These are phyloP conservation scores for Coccomyxa sp. DNA, from an alignment of 139 green algal genomes.

Conservation along the genomic window DNA sequence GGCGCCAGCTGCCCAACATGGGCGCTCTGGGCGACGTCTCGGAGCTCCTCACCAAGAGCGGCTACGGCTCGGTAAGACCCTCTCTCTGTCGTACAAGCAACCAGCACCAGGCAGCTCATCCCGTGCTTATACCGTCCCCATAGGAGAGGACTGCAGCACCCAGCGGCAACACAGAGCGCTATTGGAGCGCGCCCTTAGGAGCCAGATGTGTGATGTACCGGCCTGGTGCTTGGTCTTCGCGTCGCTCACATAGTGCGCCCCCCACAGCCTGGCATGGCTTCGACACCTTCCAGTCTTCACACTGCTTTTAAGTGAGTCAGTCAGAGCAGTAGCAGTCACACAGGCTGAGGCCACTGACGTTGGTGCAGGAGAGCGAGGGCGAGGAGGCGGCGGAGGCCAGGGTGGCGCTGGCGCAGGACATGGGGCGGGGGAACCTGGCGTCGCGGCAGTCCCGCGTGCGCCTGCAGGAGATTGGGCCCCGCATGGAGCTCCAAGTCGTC, in stretches of 20 bases:
- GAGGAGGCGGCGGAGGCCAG: slow-evolving; percentile 69
- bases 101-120: no score
- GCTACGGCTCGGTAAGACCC: slow-evolving; percentile 76
- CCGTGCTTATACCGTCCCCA: no score
- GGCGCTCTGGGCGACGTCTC: slow-evolving; percentile 72
- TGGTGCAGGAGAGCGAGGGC: slow-evolving; percentile 80
- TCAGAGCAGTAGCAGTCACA: not conserved
- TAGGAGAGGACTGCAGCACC: no score
- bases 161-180: no score
- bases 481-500: slow-evolving; percentile 86
- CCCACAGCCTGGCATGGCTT: no score
- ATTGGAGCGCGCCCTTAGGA: no score
- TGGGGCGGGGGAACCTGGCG: slow-evolving; percentile 41
- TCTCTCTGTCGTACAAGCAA: no score
- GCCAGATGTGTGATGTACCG: no score
- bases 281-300: no score
- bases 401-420: slow-evolving; percentile 54
- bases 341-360: not conserved
- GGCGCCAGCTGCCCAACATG: slow-evolving; percentile 70
- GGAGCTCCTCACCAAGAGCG: slow-evolving; percentile 81
- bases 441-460: slow-evolving; percentile 57
- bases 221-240: no score
- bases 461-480: slow-evolving; percentile 84
- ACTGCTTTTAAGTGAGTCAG: no score
- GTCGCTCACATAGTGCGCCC: no score